These are phyloP conservation scores for Ustilago loliicola DNA, from an alignment of 1,284 basidiomycete genomes.

Conservation along the genomic window DNA sequence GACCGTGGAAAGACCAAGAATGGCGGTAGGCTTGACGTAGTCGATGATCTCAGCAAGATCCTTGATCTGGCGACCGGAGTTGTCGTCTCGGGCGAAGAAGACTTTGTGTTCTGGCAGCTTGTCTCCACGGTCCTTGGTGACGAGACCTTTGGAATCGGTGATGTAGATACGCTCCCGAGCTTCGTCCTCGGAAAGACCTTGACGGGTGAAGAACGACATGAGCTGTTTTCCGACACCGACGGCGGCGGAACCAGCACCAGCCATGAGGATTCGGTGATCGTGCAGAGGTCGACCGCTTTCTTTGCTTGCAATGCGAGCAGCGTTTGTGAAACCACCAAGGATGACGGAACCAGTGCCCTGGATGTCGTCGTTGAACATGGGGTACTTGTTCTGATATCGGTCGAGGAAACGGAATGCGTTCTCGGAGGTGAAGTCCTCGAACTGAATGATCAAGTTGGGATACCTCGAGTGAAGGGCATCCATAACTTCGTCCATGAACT, in stretches of 20 bases:
- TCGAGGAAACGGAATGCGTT: constrained; percentile 69
- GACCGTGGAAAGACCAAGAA: constrained; percentile 90
- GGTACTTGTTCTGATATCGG: constrained; percentile 66
- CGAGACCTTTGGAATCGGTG: constrained; percentile 67
- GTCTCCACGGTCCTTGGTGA: constrained; percentile 66
- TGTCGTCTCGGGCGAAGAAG: constrained; percentile 67
- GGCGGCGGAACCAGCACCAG: constrained; percentile 88
- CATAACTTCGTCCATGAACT: constrained; percentile 96
- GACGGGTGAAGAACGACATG: constrained; percentile 65
- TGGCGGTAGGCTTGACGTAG: constrained; percentile 88
- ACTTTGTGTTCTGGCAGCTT: constrained; percentile 65
- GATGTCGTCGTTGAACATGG: constrained; percentile 82
- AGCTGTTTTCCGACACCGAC: constrained; percentile 76
- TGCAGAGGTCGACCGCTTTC: constrained; percentile 79
- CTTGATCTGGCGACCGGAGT: constrained; percentile 64
- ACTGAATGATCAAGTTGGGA: constrained; percentile 88
- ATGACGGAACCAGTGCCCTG: constrained; percentile 78
- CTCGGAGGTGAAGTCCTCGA: constrained; percentile 75
- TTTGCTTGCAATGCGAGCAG: constrained; percentile 81
- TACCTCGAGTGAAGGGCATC: constrained; percentile 73
- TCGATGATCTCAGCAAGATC: constrained; percentile 82
- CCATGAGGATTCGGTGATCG: constrained; percentile 89
- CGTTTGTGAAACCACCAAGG: constrained; percentile 89
- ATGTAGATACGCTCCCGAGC: constrained; percentile 67
- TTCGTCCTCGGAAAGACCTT: constrained; percentile 65